Conservation (phyloP, 2,329 filamentous ascomycete genomes). For the Fusarium coffeatum region DNA sequence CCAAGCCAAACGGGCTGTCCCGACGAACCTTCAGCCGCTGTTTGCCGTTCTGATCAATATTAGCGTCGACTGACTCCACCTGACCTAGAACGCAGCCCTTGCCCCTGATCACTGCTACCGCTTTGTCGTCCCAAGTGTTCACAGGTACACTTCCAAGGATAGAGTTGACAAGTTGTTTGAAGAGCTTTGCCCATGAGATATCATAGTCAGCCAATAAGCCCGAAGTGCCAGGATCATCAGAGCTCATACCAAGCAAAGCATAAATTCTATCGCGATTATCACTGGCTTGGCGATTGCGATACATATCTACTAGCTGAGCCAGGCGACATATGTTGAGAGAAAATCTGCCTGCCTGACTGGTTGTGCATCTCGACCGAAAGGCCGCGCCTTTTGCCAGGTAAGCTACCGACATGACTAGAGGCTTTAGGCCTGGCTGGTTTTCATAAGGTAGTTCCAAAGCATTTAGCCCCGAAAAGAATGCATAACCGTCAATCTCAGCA, state of each 20-base stretch:
- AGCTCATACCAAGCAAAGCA: not conserved
- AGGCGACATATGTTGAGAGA: not conserved
- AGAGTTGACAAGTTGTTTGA: not conserved
- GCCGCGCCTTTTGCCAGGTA: not conserved
- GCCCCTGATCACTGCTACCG: not conserved
- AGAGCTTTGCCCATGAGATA: not conserved
- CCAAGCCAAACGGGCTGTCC: not conserved
- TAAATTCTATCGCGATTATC: not conserved
- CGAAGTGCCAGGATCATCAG: not conserved
- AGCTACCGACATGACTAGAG: rapidly evolving
- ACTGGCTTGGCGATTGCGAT: not conserved
- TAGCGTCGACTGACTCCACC: not conserved
- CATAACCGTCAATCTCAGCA: not conserved
- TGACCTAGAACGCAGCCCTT: not conserved
- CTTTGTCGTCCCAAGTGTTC: not conserved
- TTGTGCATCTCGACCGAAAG: not conserved
- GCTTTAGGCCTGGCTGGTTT: not conserved
- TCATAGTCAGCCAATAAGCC: not conserved
- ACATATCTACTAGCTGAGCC: not conserved
- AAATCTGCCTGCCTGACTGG: not conserved
- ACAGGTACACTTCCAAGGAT: not conserved
- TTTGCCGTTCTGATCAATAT: no score
- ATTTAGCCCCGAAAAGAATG: not conserved
- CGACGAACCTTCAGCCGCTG: not conserved
- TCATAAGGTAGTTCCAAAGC: rapidly evolving